These are phyloP conservation scores for Drechmeria coniospora DNA, from an alignment of 2,329 filamentous ascomycete genomes.

Conservation along the genomic window DNA sequence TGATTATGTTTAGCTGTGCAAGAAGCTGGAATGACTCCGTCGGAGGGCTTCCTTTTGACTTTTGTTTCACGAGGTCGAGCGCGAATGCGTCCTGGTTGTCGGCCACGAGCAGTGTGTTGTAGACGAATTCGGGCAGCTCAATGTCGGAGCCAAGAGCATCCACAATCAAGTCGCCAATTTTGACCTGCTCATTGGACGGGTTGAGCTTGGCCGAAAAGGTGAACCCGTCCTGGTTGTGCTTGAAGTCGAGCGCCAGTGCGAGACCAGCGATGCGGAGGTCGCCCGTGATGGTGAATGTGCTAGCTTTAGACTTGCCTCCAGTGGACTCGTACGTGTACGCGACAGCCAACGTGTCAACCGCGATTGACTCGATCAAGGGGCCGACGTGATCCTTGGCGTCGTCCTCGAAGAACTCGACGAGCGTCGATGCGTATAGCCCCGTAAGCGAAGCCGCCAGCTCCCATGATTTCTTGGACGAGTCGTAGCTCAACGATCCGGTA, in stretches of 20 bases:
- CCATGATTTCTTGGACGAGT: conserved; percentile 1
- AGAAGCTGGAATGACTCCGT: conserved; percentile 7
- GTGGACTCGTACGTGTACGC: conserved; percentile 3
- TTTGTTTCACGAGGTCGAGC: conserved; percentile 2
- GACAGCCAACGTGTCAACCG: conserved; percentile 2
- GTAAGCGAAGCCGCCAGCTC: conserved; percentile 2
- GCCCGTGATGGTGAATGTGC: conserved; percentile 6
- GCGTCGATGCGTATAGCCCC: conserved; percentile 2
- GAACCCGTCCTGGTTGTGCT: conserved; percentile 1
- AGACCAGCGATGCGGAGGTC: conserved; percentile 5
- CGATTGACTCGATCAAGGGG: conserved; percentile 5
- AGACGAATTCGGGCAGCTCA: conserved; percentile 5
- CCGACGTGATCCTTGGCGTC: conserved; percentile 2
- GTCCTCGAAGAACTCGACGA: conserved; percentile 6
- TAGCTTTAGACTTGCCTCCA: background rate
- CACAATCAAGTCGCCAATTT: conserved; percentile 4
- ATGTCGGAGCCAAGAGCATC: conserved; percentile 3
- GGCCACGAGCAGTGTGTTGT: conserved; percentile 1
- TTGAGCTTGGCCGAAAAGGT: conserved; percentile 2
- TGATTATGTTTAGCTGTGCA: conserved; percentile 2
- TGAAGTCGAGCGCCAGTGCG: conserved; percentile 5
- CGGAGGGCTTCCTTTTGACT: background rate
- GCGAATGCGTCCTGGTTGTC: conserved; percentile 1
- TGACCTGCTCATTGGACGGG: conserved; percentile 1
- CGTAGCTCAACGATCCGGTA: conserved; percentile 2